Percentiles rank a stretch among this genome's conserved stretches.
phyloP scores from a whole-genome alignment of 306 rosid genomes.

The Cercis canadensis region DNA sequence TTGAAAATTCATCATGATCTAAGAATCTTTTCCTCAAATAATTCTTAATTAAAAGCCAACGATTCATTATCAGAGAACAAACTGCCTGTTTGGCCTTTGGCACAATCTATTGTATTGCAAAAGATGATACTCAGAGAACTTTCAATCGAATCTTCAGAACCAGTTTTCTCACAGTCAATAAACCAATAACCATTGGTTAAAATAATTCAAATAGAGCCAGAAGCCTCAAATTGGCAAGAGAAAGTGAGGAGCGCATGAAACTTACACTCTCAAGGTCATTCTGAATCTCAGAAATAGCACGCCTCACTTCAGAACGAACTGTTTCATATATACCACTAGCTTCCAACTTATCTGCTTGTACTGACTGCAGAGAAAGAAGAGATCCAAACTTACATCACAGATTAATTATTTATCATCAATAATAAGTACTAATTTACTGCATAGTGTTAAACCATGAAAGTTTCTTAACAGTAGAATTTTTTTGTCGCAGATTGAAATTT shows the following conservation, averaged over 20 bases:
- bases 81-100: not conserved
- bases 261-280: conserved; percentile 80
- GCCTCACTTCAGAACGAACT: conserved; percentile 87
- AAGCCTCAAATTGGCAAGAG: conserved; percentile 9
- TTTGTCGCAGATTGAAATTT: conserved; percentile 9
- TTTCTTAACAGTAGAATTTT: conserved; percentile 2
- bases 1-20: conserved; percentile 2
- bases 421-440: conserved; percentile 3
- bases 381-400: conserved; percentile 9
- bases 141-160: not conserved
- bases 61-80: conserved; percentile 23
- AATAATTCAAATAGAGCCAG: conserved; percentile 22
- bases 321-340: conserved; percentile 74
- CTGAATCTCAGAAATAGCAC: conserved; percentile 86
- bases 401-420: not conserved
- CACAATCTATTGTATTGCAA: not conserved
- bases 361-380: conserved; percentile 53
- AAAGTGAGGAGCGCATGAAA: conserved; percentile 29
- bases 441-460: conserved; percentile 27
- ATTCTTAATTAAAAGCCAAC: not conserved
- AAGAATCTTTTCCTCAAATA: conserved; percentile 3
- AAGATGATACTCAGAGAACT: not conserved
- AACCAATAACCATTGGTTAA: conserved; percentile 11
- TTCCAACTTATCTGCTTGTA: conserved; percentile 47
- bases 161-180: not conserved